A percentile compares a stretch with the other conserved stretches of the same genome.
These are phyloP conservation scores for Diaporthe nobilis DNA, from an alignment of 2,329 filamentous ascomycete species.

Conservation along the genomic window DNA sequence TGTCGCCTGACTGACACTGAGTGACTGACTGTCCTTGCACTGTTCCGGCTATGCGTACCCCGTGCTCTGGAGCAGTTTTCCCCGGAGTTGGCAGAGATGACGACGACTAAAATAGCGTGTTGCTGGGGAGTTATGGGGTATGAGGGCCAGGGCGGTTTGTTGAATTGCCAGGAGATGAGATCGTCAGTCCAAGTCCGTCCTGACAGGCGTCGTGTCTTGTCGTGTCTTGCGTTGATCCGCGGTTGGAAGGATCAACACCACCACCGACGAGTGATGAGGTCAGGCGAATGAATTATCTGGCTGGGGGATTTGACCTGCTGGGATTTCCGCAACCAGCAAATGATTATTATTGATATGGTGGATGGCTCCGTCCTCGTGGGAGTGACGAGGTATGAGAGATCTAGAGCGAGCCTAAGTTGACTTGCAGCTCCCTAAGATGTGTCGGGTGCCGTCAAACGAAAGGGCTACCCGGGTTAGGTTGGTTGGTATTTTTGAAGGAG, in stretches of 20 bases:
- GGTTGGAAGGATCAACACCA: constrained; percentile 24
- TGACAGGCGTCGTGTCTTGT: constrained; percentile 31
- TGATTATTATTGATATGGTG: constrained; percentile 23
- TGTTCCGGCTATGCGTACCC: constrained; percentile 31
- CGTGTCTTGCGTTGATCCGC: constrained; percentile 30
- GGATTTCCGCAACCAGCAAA: constrained; percentile 29
- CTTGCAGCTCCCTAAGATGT: constrained; percentile 38
- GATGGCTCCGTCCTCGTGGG: constrained; percentile 21
- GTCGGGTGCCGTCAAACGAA: constrained; percentile 40
- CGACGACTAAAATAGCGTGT: constrained; percentile 30
- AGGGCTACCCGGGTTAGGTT: constrained; percentile 37
- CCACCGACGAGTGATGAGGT: constrained; percentile 14
- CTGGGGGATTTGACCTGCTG: constrained; percentile 10
- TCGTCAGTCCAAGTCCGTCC: constrained; percentile 30
- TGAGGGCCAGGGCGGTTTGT: constrained; percentile 17
- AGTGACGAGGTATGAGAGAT: constrained; percentile 25
- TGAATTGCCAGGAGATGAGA: constrained; percentile 31
- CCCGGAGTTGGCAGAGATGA: constrained; percentile 32
- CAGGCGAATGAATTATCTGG: constrained; percentile 22
- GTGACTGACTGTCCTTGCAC: constrained; percentile 33
- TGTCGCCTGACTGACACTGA: neutral
- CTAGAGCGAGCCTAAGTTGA: constrained; percentile 40
- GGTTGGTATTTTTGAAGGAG: constrained; percentile 42
- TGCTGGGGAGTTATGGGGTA: constrained; percentile 18
- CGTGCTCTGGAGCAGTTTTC: constrained; percentile 18